Evolutionary conservation across 148 eudicot species (phyloP), one percentile per base, ranked within the genome.

Genomic region (Beta vulgaris): DNA sequence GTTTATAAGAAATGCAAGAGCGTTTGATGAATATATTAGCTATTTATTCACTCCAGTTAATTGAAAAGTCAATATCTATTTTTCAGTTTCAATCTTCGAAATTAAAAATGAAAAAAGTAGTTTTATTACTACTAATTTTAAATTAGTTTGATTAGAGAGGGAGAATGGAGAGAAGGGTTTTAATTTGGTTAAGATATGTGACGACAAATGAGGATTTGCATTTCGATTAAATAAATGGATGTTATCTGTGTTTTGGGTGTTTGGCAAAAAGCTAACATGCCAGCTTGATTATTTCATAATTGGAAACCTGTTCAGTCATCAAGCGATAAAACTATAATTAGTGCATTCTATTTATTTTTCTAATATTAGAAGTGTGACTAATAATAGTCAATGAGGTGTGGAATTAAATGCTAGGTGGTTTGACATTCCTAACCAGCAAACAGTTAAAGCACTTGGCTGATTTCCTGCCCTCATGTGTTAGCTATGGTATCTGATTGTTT

Each of bases 201-300:
- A 68, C 60, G 73, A 73, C 51, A 67, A 79, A 34, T 15, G 25
- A 37, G 51, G 23, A 57, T 73, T 74, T 16, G 74, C 51, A 73
- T 25, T 46, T 63, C 19, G 42, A 21, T 63, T 63, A 63, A 63
- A 36, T 57, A 60, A 68, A 69, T n/a, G 69, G 44, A 69, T 80
- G 69, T 40, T 74, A 48, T 69, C 7, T 51, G 71, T 80, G 82
- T 80, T 57, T 80, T 62, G 63, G 42, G 57, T 80, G 78, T 63
- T 80, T 28, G 39, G 46, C 71, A 69, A 72, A 21, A n/a, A 23
- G 71, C 66, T 75, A 75, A 74, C 73, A 79, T 79, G 82, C 59
- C 81, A 73, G 75, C 51, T 79, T 39, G 72, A 10, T 16, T 3
- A 3, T 16, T 61, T 60, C 21, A 18, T 16, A 63, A 34, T 31